Base-by-base conservation (phyloP, 371 early-diverging fungal species). In the Rhizopus delemar region DNA sequence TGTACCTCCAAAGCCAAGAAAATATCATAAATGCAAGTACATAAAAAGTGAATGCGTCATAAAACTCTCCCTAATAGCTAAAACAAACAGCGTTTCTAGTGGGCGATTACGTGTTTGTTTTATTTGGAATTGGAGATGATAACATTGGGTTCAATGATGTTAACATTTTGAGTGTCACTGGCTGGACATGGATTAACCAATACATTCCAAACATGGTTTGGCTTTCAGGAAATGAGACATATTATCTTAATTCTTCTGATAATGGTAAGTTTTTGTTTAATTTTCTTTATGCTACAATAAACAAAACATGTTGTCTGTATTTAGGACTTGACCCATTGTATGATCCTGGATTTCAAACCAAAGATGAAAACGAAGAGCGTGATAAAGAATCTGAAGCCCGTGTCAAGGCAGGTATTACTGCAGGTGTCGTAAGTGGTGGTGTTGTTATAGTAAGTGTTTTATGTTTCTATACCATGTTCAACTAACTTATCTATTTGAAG, bases 1-100 rank as follows among this genome's bases (percentile, higher is more conserved):
- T 13, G 62, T 69, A 3, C 70, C 72, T 13, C 77, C 77, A 11
- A 58, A 63, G 28, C 77, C 77, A 28, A 66, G 77, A 39, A 71
- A 61, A 63, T 71, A 74, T 43, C 77, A 77, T 52, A 62, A 74
- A 69, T 71, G 77, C 69, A 62, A 34, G 29, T 36, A 28, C 2
- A 7, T 29, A 39, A 29, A 15, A 34, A 7, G 15, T 13, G 9
- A 41, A 11, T 4, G 12, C 28, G 7, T 32, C 33, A 4, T 15
- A 28, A 41, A 5, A 34, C 11, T 4, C 15, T 33, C 12, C 11
- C 9, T 29, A 8, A 31, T 53, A 1, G 6, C 7, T 13, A 41
- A 22, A 3, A 12, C 6, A 28, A 41, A 46, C 16, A 73, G 73
- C 70, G 11, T 57, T 46, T 36, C 12, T 75, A 15, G 59, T 72